A percentile compares a stretch with the other conserved stretches of the same genome.
These are phyloP conservation scores for Periconia sp. DNA, from an alignment of 2,329 filamentous ascomycete genomes.

Conservation along the genomic window DNA sequence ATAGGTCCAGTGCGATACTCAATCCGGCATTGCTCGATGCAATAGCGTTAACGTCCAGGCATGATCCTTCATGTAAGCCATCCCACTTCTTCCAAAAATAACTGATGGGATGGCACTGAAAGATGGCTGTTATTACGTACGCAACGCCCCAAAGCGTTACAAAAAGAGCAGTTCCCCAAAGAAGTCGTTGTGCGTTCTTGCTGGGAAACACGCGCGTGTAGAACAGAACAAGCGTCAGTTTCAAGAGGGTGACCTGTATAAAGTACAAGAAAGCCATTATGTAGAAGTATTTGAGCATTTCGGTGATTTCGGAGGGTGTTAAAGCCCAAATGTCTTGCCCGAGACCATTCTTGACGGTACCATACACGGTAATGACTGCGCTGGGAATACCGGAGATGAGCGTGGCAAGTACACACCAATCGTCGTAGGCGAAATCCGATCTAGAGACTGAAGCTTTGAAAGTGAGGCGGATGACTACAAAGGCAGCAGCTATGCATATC, in stretches of 20 bases:
- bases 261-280: slow-evolving; percentile 35
- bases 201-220: slow-evolving; percentile 30
- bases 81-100: slow-evolving; percentile 34
- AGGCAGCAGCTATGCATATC: slow-evolving; percentile 31
- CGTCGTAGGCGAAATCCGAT: slow-evolving; percentile 42
- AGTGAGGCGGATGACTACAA: slow-evolving; percentile 38
- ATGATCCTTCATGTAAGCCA: slow-evolving; percentile 26
- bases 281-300: slow-evolving; percentile 25
- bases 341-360: slow-evolving; percentile 10
- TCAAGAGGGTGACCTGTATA: slow-evolving; percentile 19
- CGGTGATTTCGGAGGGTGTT: slow-evolving; percentile 3
- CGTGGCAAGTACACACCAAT: slow-evolving; percentile 25
- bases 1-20: slow-evolving; percentile 31
- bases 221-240: slow-evolving; percentile 29
- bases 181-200: slow-evolving; percentile 8
- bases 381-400: slow-evolving; percentile 17
- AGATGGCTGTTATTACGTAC: slow-evolving; percentile 15
- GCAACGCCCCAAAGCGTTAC: slow-evolving; percentile 20
- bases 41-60: slow-evolving; percentile 35
- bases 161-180: slow-evolving; percentile 16
- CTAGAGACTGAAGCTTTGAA: slow-evolving; percentile 41
- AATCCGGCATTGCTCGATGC: slow-evolving; percentile 30
- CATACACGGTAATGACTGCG: slow-evolving; percentile 17
- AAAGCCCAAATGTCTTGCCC: slow-evolving; percentile 15
- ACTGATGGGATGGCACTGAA: slow-evolving; percentile 35